phyloP scores from a whole-genome alignment of 345 rosid species.

The Brassica cretica region DNA sequence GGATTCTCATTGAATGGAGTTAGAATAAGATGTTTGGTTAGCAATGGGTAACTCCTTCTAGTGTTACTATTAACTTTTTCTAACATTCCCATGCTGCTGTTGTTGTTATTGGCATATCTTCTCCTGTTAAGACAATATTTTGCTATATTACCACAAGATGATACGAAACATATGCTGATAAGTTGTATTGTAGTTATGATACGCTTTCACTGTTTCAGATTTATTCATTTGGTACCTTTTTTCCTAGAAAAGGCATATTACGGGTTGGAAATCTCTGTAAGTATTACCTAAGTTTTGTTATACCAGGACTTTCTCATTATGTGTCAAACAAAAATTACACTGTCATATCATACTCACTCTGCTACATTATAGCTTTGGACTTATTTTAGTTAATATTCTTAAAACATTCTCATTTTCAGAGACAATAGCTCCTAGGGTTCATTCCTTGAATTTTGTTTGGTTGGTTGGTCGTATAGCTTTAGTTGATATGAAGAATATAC shows the following conservation, averaged over 20 bases:
- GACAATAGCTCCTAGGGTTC: slow-evolving; percentile 21
- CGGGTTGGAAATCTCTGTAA: slow-evolving; percentile 21
- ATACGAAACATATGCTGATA: slow-evolving; percentile 1
- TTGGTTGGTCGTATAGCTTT: slow-evolving; percentile 4
- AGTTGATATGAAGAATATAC: too few species aligned
- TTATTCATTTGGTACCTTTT: slow-evolving; percentile 31
- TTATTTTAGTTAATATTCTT: neutral
- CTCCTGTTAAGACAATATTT: neutral
- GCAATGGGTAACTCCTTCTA: neutral
- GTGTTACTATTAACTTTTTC: neutral
- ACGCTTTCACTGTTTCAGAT: slow-evolving; percentile 18
- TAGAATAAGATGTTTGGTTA: neutral
- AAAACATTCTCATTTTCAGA: slow-evolving; percentile 3
- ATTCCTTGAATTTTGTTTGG: slow-evolving; percentile 14
- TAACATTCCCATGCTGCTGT: neutral
- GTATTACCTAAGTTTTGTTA: slow-evolving; percentile 29
- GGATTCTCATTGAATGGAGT: slow-evolving; percentile 7
- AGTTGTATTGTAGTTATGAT: neutral
- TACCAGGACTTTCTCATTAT: slow-evolving; percentile 10
- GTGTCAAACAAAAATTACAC: slow-evolving; percentile 25
- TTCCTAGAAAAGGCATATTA: slow-evolving; percentile 23
- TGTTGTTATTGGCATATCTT: neutral
- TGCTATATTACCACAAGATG: neutral
- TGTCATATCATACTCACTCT: slow-evolving; percentile 24
- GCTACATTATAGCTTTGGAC: neutral